These are phyloP conservation scores for Kokia cookei DNA, from an alignment of 441 rosid genomes.

Conservation along the genomic window DNA sequence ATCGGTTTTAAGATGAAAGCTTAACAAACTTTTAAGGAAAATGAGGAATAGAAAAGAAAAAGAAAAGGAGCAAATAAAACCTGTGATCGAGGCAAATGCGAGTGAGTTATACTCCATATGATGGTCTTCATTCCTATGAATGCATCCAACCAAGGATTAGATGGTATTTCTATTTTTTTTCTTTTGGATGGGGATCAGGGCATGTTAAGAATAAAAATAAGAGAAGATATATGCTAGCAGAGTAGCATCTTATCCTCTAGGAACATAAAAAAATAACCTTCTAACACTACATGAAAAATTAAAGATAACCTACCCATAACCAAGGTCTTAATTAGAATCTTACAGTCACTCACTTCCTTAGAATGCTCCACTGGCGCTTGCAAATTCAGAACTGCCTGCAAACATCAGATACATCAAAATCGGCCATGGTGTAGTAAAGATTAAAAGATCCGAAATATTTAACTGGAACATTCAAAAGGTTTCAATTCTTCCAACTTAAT, in stretches of 20 bases:
- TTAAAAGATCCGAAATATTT: neutral
- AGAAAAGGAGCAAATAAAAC: slow-evolving; percentile 24
- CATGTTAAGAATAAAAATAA: neutral
- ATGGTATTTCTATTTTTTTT: neutral
- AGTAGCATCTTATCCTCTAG: neutral
- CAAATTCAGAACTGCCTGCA: slow-evolving; percentile 96
- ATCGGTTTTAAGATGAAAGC: neutral
- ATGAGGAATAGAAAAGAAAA: slow-evolving; percentile 3
- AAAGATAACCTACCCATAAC: slow-evolving; percentile 76
- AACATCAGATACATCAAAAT: slow-evolving; percentile 18
- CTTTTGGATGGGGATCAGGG: neutral
- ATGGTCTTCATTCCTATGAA: slow-evolving; percentile 97
- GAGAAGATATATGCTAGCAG: neutral
- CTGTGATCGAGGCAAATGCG: slow-evolving; percentile 91
- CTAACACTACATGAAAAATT: slow-evolving; percentile 5
- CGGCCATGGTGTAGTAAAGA: neutral
- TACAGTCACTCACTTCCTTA: slow-evolving; percentile 95
- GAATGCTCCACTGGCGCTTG: slow-evolving; percentile 97
- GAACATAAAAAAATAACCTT: neutral
- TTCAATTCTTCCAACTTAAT: neutral
- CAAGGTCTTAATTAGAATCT: slow-evolving; percentile 93
- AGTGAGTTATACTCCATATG: slow-evolving; percentile 96
- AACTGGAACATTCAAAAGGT: neutral
- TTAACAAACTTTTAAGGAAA: neutral
- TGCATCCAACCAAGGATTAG: slow-evolving; percentile 15